Evolutionary conservation across 83 land plant species (phyloP).

Genomic region (Picea engelmannii): DNA sequence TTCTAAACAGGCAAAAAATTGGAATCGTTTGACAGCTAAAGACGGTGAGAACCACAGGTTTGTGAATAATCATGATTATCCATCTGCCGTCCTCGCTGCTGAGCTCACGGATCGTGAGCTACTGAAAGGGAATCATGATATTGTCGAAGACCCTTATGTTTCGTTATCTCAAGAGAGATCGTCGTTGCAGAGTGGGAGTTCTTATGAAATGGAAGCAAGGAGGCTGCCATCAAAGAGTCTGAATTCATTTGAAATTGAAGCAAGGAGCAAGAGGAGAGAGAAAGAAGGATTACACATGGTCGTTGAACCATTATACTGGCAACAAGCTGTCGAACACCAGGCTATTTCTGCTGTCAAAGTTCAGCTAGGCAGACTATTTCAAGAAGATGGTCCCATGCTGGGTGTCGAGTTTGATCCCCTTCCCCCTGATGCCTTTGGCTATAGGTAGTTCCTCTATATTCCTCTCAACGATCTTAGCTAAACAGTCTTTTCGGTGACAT

Average conservation of each 20-base stretch:
- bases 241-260: conserved; percentile 14
- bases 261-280: neutral
- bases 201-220: conserved; percentile 7
- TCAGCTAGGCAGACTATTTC: conserved; percentile 44
- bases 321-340: conserved; percentile 23
- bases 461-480: too few relatives aligned
- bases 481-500: neutral
- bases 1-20: conserved; percentile 39
- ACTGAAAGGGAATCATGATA: neutral
- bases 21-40: conserved; percentile 19
- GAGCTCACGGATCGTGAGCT: conserved; percentile 20
- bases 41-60: conserved; percentile 48
- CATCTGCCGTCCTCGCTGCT: conserved; percentile 20
- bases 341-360: conserved; percentile 48
- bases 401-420: conserved; percentile 54
- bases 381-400: conserved; percentile 43
- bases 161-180: conserved; percentile 25
- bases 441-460: too few relatives aligned
- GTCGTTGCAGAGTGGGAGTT: conserved; percentile 15
- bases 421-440: conserved; percentile 46
- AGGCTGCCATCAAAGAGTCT: neutral
- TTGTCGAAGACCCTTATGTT: conserved; percentile 35
- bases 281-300: neutral
- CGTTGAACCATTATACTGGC: conserved; percentile 4
- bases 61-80: conserved; percentile 18